A percentile compares a stretch with the other conserved stretches of the same genome.
Conservation (phyloP, 176 grass and related monocot species). For the Carex kokanica region DNA sequence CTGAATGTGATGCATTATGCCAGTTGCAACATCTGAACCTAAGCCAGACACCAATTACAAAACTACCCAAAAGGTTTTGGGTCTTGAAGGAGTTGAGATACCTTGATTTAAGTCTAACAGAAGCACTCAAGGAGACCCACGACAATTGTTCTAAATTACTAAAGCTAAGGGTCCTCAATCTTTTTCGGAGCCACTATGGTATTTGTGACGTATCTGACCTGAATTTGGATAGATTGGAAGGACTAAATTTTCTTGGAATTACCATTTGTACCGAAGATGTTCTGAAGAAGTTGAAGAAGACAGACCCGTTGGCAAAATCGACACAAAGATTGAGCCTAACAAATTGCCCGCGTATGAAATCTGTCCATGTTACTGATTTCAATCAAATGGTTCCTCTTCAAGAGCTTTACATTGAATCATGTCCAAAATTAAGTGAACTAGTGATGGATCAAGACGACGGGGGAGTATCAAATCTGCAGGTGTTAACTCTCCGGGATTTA, state of each 20-base stretch:
- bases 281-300: constrained; percentile 27
- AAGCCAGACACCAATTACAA: constrained; percentile 14
- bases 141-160: constrained; percentile 32
- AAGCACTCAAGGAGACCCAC: no score
- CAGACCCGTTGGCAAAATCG: constrained; percentile 30
- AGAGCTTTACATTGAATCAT: constrained; percentile 33
- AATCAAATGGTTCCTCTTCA: constrained; percentile 26
- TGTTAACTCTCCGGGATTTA: no score
- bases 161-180: constrained; percentile 28
- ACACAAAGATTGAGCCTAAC: constrained; percentile 25
- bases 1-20: constrained; percentile 16
- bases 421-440: no score
- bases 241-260: constrained; percentile 28
- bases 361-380: constrained; percentile 19
- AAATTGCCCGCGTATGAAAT: constrained; percentile 16
- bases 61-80: constrained; percentile 13
- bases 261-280: constrained; percentile 36
- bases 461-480: no score
- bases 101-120: no score
- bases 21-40: constrained; percentile 28
- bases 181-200: constrained; percentile 34
- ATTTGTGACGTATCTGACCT: constrained; percentile 22
- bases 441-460: no score
- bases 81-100: no score
- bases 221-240: constrained; percentile 22